A percentile compares a stretch with the other conserved stretches of the same genome.
These are phyloP conservation scores for Fusarium concolor DNA, from an alignment of 2,329 filamentous ascomycete species.

Conservation along the genomic window DNA sequence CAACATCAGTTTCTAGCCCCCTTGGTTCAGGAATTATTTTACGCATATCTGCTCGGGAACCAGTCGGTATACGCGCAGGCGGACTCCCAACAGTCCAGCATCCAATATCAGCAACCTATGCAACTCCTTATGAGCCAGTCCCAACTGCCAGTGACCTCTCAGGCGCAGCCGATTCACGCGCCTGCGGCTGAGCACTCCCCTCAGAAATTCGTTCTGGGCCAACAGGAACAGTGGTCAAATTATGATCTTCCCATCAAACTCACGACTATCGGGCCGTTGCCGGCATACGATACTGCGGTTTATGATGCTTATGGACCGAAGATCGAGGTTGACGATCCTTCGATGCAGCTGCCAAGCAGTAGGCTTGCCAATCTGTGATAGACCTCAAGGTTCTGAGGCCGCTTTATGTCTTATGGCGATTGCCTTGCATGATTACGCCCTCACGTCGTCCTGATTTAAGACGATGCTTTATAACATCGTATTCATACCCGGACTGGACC, in stretches of 20 bases:
- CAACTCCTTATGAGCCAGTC: constrained; percentile 50
- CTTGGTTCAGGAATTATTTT: constrained; percentile 65
- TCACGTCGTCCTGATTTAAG: too few relatives aligned
- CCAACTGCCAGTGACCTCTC: constrained; percentile 52
- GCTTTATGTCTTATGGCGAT: constrained; percentile 21
- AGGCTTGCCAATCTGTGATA: constrained; percentile 66
- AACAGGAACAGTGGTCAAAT: constrained; percentile 65
- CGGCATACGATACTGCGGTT: constrained; percentile 60
- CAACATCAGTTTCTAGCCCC: constrained; percentile 65
- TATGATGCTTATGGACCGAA: constrained; percentile 67
- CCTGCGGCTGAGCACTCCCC: constrained; percentile 49
- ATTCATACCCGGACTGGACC: too few relatives aligned
- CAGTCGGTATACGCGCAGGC: constrained; percentile 62
- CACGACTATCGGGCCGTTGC: constrained; percentile 64
- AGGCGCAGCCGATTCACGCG: constrained; percentile 45
- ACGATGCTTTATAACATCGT: too few relatives aligned
- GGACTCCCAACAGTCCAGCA: constrained; percentile 56
- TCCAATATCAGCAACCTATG: constrained; percentile 57
- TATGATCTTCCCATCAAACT: constrained; percentile 70
- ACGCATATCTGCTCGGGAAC: constrained; percentile 65
- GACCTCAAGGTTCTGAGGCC: not conserved
- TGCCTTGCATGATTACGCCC: too few relatives aligned
- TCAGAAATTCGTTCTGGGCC: constrained; percentile 55
- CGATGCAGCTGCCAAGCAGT: constrained; percentile 69
- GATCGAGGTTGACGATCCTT: constrained; percentile 68